Evolutionary conservation across 2,329 filamentous ascomycete species (phyloP).

Genomic region (Exophiala viscosa): DNA sequence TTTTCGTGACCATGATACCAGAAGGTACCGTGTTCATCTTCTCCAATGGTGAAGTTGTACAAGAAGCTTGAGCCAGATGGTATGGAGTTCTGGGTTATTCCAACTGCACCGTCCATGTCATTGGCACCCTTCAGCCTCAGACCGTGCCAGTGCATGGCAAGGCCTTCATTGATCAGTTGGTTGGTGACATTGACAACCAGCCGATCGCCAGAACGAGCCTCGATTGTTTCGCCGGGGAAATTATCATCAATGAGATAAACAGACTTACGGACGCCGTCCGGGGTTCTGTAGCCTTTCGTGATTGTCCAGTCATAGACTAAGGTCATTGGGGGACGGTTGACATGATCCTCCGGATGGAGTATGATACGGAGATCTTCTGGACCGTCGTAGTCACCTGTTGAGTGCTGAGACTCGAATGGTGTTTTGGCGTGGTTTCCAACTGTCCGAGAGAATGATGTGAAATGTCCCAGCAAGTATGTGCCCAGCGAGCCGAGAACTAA

Average conservation of each 20-base stretch:
- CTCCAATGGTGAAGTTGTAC: slow-evolving; percentile 62
- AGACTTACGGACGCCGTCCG: slow-evolving; percentile 50
- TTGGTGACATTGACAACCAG: slow-evolving; percentile 45
- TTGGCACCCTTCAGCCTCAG: slow-evolving; percentile 72
- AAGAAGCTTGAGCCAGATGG: slow-evolving; percentile 59
- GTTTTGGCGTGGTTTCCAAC: slow-evolving; percentile 1
- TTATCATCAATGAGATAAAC: slow-evolving; percentile 49
- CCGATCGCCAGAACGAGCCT: slow-evolving; percentile 46
- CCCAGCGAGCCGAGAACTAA: background rate
- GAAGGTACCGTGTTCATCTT: slow-evolving; percentile 52
- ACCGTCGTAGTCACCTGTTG: background rate
- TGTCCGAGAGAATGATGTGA: background rate
- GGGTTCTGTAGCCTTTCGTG: slow-evolving; percentile 37
- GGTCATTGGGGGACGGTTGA: slow-evolving; percentile 34
- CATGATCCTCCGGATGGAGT: slow-evolving; percentile 42
- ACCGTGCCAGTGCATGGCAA: slow-evolving; percentile 69
- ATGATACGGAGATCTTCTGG: background rate
- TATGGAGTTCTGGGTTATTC: slow-evolving; percentile 65
- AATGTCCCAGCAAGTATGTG: background rate
- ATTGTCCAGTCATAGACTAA: slow-evolving; percentile 42
- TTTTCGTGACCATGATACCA: slow-evolving; percentile 65
- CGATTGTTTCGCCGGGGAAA: slow-evolving; percentile 51
- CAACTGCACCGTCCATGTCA: slow-evolving; percentile 68
- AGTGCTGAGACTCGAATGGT: slow-evolving; percentile 30
- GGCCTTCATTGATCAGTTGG: slow-evolving; percentile 21